A percentile compares a stretch with the other conserved stretches of the same genome.
Evolutionary conservation across 2,329 filamentous ascomycete genomes (phyloP).

Genomic region (Ophiostoma sp.): DNA sequence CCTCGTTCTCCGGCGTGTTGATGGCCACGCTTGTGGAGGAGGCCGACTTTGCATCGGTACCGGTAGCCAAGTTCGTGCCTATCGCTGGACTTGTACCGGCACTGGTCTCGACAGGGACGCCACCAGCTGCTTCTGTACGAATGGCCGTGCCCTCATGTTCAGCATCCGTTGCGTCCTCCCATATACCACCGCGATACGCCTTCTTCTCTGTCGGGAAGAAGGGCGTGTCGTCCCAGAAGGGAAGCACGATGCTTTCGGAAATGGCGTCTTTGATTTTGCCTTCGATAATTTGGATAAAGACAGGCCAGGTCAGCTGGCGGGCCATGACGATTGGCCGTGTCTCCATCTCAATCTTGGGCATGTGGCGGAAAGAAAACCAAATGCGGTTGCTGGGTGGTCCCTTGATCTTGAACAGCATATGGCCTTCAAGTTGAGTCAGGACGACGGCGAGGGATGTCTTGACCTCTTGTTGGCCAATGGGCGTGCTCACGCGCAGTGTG

Average conservation of each 20-base stretch:
- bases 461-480: constrained; percentile 88
- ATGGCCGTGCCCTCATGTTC: constrained; percentile 39
- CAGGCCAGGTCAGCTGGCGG: constrained; percentile 89
- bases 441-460: constrained; percentile 85
- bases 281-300: constrained; percentile 91
- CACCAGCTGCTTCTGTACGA: constrained; percentile 43
- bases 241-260: constrained; percentile 84
- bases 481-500: constrained; percentile 89
- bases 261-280: constrained; percentile 92
- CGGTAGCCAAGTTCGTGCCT: not conserved
- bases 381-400: constrained; percentile 91
- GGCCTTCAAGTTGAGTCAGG: constrained; percentile 81
- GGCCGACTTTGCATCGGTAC: not conserved
- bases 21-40: constrained; percentile 30
- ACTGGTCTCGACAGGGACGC: constrained; percentile 46
- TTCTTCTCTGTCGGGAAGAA: constrained; percentile 82
- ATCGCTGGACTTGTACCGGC: not conserved
- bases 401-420: constrained; percentile 83
- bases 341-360: constrained; percentile 90
- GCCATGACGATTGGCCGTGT: constrained; percentile 95
- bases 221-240: constrained; percentile 94
- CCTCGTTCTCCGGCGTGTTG: constrained; percentile 42
- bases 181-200: constrained; percentile 82
- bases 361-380: constrained; percentile 95
- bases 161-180: constrained; percentile 50